Base-by-base conservation (phyloP, 768 basidiomycete species). In the Chalciporus piperatus region DNA sequence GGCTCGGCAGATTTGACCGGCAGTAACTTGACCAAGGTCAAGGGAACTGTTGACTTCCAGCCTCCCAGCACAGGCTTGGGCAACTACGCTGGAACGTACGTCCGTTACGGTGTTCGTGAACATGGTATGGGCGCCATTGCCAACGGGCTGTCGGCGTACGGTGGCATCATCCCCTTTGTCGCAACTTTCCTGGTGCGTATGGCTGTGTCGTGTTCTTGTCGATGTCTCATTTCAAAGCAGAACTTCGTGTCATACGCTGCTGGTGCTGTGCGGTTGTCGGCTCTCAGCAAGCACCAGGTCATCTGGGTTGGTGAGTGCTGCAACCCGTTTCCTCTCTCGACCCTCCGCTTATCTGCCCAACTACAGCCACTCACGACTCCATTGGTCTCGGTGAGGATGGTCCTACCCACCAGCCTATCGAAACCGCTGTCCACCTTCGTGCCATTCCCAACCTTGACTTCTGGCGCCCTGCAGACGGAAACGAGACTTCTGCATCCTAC, bases 111-210 rank as follows among this genome's bases (percentile, higher is more conserved):
- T 81, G 93, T 98, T 51, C 90, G 95, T 72, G 95, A 98, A 71
- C 95, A 98, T 71, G 95, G 78, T 59, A 98, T 97, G 94, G 90
- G 88, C 62, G 95, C 94, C 48, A 93, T 98, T 62, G 91, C 86
- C 59, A 97, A 97, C 69, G 94, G 94, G 67, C 69, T 95, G 55
- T 70, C 77, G 55, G 94, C 93, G 3, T 98, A 97, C 71, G 94
- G 94, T 54, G 91, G 83, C 61, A 84, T 95, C 64, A 81, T 96
- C 55, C 94, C 94, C 40, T 94, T 92, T 69, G 81, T 87, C 56
- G 91, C 87, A 51, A 98, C 95, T 30, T 97, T 97, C 86, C 70
- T 97, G 73, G 87, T 89, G 59, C 61, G 77, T 68, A 32, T 16
- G 17, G n/a, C 32, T 20, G 27, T 11, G 27, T 16, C 39, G 33